Conservation (phyloP, 192 early-diverging fungal species). For the Coemansia sp. region DNA sequence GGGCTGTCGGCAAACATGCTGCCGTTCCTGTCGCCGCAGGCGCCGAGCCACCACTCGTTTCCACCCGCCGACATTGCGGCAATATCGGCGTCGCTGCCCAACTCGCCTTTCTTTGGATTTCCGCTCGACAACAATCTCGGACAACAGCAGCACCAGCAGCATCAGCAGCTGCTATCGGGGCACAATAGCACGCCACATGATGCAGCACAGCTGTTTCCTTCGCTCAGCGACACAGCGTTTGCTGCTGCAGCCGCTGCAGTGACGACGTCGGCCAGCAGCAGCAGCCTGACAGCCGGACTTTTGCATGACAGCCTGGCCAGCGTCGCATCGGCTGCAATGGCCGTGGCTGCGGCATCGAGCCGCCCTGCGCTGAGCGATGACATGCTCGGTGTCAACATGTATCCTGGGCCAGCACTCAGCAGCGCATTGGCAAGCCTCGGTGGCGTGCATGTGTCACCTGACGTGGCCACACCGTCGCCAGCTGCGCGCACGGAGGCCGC, state of each 20-base stretch:
- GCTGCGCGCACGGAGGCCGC: background rate
- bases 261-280: background rate
- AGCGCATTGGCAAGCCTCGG: slow-evolving; percentile 1
- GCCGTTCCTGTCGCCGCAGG: slow-evolving; percentile 41
- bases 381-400: slow-evolving; percentile 8
- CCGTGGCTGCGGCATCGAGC: slow-evolving; percentile 4
- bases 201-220: slow-evolving; percentile 26
- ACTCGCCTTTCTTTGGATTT: slow-evolving; percentile 37
- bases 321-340: slow-evolving; percentile 6
- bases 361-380: slow-evolving; percentile 1
- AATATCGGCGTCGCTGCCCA: slow-evolving; percentile 45
- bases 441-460: background rate
- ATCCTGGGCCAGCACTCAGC: slow-evolving; percentile 1
- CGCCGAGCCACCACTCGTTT: slow-evolving; percentile 8
- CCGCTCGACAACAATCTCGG: slow-evolving; percentile 15
- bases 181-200: slow-evolving; percentile 25
- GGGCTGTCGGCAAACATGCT: background rate
- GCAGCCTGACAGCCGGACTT: background rate
- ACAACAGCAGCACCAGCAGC: slow-evolving; percentile 9
- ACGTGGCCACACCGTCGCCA: background rate
- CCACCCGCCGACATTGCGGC: slow-evolving; percentile 23
- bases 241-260: slow-evolving; percentile 3
- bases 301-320: slow-evolving; percentile 8
- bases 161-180: slow-evolving; percentile 10
- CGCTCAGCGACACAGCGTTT: slow-evolving; percentile 37